Evolutionary conservation across 257 asterid genomes (phyloP), one percentile per base, ranked within the genome.

Genomic region (Misopates orontium): DNA sequence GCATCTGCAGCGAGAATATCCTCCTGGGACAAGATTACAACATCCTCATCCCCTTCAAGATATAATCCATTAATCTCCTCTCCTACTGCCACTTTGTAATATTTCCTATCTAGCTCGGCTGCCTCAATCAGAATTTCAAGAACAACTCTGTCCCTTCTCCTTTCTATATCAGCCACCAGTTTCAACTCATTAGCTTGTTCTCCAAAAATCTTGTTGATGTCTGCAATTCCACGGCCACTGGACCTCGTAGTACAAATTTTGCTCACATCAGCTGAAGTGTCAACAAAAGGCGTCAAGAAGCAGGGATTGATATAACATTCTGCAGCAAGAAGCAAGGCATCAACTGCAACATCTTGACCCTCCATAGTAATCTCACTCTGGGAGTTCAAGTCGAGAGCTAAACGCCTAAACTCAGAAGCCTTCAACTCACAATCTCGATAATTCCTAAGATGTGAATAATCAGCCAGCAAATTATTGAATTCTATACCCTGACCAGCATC

Each of bases 111-210:
- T 64, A 88, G 84, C 61, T 82, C 85, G 21, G 96, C 96, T 68
- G 97, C 99, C 85, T 90, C 97, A 63, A 93, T 88, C 69, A 93
- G 80, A 70, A 90, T 83, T 69, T 88, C 95, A 67, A 93, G 95
- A 75, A 93, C 97, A 82, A 81, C 79, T 84, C 87, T 84, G 73
- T 93, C 99, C 79, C 99, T 84, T 78, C 77, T 88, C 79, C 90
- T 86, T 78, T 90, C 99, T 79, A 87, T 82, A 79, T 88, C 87
- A 56, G 87, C 90, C 60, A 87, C 76, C 60, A 81, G 74, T 81
- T 87, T 83, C 80, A 87, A 64, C 66, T 83, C 87, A 72, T 65
- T 79, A 60, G 77, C 84, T 61, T 73, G 82, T 56, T 69, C 76
- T 73, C 82, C 74, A 36, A 84, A 57, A 76, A 71, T 41, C 48